phyloP scores from a whole-genome alignment of 164 flowering plant genomes.

The Brasenia schreberi region DNA sequence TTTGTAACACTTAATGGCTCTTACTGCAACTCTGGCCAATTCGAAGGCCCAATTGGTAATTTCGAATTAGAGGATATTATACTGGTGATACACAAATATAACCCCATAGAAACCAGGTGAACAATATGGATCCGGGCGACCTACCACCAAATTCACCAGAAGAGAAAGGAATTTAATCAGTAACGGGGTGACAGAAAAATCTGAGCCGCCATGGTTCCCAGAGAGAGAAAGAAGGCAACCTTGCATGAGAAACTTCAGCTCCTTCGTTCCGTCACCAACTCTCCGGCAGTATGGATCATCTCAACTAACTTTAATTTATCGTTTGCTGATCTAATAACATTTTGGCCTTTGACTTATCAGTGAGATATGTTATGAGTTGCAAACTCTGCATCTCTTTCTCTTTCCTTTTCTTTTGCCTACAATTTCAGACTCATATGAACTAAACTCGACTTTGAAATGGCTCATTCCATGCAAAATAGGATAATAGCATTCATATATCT shows the following conservation, averaged over 20 bases:
- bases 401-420: background rate
- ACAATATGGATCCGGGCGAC: background rate
- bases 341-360: too few relatives aligned
- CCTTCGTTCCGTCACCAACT: slow-evolving; percentile 82
- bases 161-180: background rate
- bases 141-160: background rate
- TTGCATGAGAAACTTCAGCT: slow-evolving; percentile 88
- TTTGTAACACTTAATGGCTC: background rate
- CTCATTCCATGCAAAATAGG: background rate
- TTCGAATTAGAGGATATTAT: background rate
- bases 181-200: background rate
- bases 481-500: background rate
- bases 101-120: background rate
- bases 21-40: background rate
- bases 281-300: slow-evolving; percentile 54
- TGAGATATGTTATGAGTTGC: too few relatives aligned
- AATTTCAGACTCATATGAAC: background rate
- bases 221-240: slow-evolving; percentile 60
- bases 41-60: background rate
- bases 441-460: background rate
- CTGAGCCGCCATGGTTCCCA: slow-evolving; percentile 44
- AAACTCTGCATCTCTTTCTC: background rate
- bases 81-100: background rate
- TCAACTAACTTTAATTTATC: background rate
- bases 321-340: background rate